A percentile compares a stretch with the other conserved stretches of the same genome.
phyloP scores from a whole-genome alignment of 768 basidiomycete species.

The Russula sp. region DNA sequence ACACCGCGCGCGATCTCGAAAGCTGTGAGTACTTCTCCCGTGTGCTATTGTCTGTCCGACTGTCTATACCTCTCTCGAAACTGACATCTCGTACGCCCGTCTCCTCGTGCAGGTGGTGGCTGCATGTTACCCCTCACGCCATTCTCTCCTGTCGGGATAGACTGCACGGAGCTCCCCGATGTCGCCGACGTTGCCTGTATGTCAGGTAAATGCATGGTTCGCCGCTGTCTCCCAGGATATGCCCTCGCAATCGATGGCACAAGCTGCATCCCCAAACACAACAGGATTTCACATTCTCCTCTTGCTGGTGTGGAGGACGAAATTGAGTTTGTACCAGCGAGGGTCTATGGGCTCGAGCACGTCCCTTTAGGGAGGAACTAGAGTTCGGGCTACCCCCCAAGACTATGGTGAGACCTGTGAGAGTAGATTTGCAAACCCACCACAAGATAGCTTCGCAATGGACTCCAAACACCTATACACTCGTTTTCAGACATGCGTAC shows the following conservation, averaged over 20 bases:
- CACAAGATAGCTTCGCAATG: no score
- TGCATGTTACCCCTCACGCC: conserved; percentile 27
- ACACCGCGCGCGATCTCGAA: conserved; percentile 42
- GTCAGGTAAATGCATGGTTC: conserved; percentile 37
- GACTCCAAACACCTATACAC: no score
- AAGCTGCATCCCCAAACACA: not conserved
- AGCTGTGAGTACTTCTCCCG: conserved; percentile 37
- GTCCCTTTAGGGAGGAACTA: conserved; percentile 15
- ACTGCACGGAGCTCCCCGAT: conserved; percentile 43
- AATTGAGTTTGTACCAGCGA: not conserved
- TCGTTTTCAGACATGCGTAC: no score
- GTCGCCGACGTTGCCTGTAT: conserved; percentile 44
- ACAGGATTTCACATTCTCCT: not conserved
- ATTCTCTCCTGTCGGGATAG: conserved; percentile 31
- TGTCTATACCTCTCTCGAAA: no score
- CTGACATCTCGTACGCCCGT: not conserved
- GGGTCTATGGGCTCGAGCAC: conserved; percentile 24
- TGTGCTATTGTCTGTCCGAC: no score
- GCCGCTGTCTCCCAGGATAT: conserved; percentile 32
- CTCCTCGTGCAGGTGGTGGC: not conserved
- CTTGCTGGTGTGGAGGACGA: not conserved
- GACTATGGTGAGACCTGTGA: no score
- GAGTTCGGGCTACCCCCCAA: not conserved
- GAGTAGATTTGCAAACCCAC: no score
- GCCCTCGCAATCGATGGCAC: not conserved